Evolutionary conservation across 1,284 basidiomycete species (phyloP).

Genomic region (Heliocybe sulcata): DNA sequence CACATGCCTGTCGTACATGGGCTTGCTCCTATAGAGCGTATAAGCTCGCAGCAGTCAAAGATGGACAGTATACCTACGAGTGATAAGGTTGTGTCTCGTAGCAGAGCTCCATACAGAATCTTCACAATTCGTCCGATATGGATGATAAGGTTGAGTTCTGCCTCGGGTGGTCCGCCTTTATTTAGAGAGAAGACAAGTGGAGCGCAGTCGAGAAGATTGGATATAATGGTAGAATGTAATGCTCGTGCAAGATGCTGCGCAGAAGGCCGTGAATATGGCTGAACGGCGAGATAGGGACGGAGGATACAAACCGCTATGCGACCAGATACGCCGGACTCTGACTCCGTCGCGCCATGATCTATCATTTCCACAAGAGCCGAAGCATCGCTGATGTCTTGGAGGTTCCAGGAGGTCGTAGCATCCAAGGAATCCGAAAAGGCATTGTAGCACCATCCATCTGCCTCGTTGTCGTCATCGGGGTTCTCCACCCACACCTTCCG

Average conservation of each 20-base stretch:
- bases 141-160: constrained; percentile 57
- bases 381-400: not conserved
- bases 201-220: constrained; percentile 81
- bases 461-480: constrained; percentile 10
- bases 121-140: constrained; percentile 57
- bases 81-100: constrained; percentile 23
- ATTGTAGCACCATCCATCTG: not conserved
- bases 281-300: no score
- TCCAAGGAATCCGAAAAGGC: not conserved
- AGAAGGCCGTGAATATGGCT: not conserved
- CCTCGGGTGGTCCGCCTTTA: constrained; percentile 38
- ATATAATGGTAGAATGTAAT: constrained; percentile 69
- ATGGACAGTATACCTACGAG: constrained; percentile 16
- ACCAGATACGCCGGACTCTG: not conserved
- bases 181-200: constrained; percentile 72
- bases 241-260: constrained; percentile 40
- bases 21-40: constrained; percentile 12
- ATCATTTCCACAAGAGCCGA: not conserved
- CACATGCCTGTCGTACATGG: constrained; percentile 13
- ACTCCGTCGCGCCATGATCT: not conserved
- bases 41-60: not conserved
- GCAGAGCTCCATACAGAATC: constrained; percentile 58
- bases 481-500: constrained; percentile 10
- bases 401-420: not conserved
- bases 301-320: not conserved